Base-by-base conservation (phyloP, 1,139 yeast genomes). In the Saccharomyces hybrid region DNA sequence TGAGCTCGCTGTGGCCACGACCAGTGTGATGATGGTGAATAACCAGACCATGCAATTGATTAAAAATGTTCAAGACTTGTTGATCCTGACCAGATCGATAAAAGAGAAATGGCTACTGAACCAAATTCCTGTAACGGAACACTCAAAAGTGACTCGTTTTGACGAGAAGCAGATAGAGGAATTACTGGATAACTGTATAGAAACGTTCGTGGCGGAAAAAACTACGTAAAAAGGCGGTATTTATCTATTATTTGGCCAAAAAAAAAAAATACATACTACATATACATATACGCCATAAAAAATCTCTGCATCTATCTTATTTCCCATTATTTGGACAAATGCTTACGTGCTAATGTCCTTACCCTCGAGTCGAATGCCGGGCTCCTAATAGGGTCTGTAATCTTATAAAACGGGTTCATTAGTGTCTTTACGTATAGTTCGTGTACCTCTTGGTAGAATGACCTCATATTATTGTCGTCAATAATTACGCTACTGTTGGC, bases 401-500 rank as follows among this genome's bases (percentile, higher is more conserved):
- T 81, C 53, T 79, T 76, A 68, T 90, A 93, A 66, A 93, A 93
- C 1, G 99, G 99, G 61, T 87, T 88, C 75, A 93, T 74, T 52
- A 88, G 70, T 16, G 93, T 83, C 72, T 91, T 93, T 34, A 88
- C 90, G 64, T 91, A 93, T 52, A 91, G 73, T 63, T 93, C 99
- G 70, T 91, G 88, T 14, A 88, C 79, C 57, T 91, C 98, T 52
- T 79, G 77, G 69, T 90, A 89, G 68, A 93, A 91, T 66, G 86
- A 95, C 61, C 84, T 82, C 31, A 91, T 86, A 13, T 86, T 77
- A 63, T 84, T 91, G 60, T 89, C 97, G 63, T 84, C 86, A 52
- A 66, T 64, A 42, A 63, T 64, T 34, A 71, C 71, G 47, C 54
- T 53, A n/a, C 41, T 52, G 47, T 73, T 70, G 13, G 50, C 38